Evolutionary conservation across 352 stramenopile species (phyloP).

Genomic region (Phytophthora pseudosyringae): DNA sequence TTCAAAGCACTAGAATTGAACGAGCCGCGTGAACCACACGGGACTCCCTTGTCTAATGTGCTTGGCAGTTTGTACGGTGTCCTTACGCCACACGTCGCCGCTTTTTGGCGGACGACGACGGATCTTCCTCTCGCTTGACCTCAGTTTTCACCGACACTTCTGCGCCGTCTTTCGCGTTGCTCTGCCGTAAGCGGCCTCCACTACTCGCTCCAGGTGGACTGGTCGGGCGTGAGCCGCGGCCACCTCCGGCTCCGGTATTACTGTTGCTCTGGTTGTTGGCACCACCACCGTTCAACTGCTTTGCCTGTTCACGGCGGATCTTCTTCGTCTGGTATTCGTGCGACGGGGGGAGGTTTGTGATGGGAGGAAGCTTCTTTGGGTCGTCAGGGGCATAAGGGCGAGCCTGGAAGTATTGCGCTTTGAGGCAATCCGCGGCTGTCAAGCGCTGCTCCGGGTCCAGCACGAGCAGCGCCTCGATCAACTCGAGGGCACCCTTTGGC

Average conservation of each 20-base stretch:
- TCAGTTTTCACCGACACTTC: slow-evolving; percentile 40
- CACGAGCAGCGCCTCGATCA: slow-evolving; percentile 94
- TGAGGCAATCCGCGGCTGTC: slow-evolving; percentile 92
- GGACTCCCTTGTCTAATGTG: slow-evolving; percentile 6
- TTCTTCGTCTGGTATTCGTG: slow-evolving; percentile 93
- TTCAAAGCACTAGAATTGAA: slow-evolving; percentile 24
- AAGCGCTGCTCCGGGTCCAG: slow-evolving; percentile 95
- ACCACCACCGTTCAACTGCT: slow-evolving; percentile 60
- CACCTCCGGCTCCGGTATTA: slow-evolving; percentile 35
- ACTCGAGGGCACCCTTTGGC: slow-evolving; percentile 87
- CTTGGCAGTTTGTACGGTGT: not conserved
- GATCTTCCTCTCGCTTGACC: slow-evolving; percentile 38
- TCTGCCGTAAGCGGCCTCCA: slow-evolving; percentile 31
- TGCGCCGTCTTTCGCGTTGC: slow-evolving; percentile 18
- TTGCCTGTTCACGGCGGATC: slow-evolving; percentile 85
- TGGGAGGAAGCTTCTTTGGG: slow-evolving; percentile 67
- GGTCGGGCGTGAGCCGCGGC: slow-evolving; percentile 24
- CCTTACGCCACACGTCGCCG: slow-evolving; percentile 61
- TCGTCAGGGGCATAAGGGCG: slow-evolving; percentile 70
- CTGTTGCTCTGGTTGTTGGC: slow-evolving; percentile 44
- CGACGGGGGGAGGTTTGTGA: slow-evolving; percentile 77
- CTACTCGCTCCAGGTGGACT: slow-evolving; percentile 26
- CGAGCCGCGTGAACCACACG: not conserved
- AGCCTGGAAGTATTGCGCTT: slow-evolving; percentile 94
- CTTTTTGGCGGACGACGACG: slow-evolving; percentile 51